Conservation (phyloP, 768 basidiomycete genomes). For the Boletus subparvulus region DNA sequence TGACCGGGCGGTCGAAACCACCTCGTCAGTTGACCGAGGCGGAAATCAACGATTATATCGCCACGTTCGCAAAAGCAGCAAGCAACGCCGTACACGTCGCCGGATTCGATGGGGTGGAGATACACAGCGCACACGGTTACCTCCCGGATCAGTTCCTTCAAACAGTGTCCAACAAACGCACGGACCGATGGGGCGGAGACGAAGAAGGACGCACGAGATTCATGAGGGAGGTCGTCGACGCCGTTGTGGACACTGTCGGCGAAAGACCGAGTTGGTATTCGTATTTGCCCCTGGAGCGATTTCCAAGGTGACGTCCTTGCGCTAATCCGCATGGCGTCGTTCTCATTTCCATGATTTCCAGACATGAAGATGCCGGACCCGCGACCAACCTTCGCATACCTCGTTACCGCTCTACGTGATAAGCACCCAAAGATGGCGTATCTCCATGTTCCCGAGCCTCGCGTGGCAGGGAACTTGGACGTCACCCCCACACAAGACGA, state of each 20-base stretch:
- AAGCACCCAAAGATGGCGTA: not conserved
- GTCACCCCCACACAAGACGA: not conserved
- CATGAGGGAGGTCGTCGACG: no score
- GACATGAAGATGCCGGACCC: conserved; percentile 57
- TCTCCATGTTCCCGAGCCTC: not conserved
- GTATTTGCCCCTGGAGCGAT: not conserved
- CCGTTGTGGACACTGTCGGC: no score
- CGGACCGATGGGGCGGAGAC: no score
- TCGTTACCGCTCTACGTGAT: conserved; percentile 40
- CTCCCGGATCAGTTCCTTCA: no score
- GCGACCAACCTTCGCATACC: conserved; percentile 50
- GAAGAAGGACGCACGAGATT: no score
- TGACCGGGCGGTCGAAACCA: not conserved
- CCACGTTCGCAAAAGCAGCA: no score
- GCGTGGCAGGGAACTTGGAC: not conserved
- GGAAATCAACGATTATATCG: not conserved
- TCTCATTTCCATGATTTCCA: conserved; percentile 12
- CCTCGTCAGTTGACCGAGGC: not conserved
- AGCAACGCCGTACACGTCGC: no score
- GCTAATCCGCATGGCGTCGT: not conserved
- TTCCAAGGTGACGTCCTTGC: not conserved
- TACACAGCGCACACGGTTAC: no score
- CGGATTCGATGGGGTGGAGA: no score
- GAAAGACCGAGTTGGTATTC: not conserved
- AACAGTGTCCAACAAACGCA: no score